phyloP scores from a whole-genome alignment of 345 rosid genomes.

The Arabidopsis arenosa region DNA sequence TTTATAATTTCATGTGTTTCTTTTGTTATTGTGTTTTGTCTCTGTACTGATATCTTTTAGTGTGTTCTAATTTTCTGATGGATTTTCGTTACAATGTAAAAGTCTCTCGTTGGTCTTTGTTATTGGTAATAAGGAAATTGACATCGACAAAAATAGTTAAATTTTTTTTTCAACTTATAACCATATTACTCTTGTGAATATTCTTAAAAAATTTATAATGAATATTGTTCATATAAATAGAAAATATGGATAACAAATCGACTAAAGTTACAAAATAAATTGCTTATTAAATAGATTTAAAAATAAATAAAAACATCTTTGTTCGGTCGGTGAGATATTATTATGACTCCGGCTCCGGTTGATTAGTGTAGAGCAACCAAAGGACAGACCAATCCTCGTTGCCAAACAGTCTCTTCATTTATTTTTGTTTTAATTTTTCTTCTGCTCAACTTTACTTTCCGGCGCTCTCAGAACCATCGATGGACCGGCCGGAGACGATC shows the following conservation, averaged over 20 bases:
- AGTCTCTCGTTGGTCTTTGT: not conserved
- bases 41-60: slow-evolving; percentile 21
- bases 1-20: slow-evolving; percentile 26
- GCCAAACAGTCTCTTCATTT: slow-evolving; percentile 23
- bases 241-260: not conserved
- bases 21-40: slow-evolving; percentile 16
- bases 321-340: not conserved
- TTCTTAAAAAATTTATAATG: no score
- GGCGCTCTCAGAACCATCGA: slow-evolving; percentile 23
- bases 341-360: no score
- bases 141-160: not conserved
- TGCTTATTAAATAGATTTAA: not conserved
- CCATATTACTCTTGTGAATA: no score
- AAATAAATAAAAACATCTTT: not conserved
- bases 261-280: no score
- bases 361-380: not conserved
- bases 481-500: slow-evolving; percentile 43
- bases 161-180: not conserved
- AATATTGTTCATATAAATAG: not conserved
- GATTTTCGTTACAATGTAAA: slow-evolving; percentile 4
- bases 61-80: slow-evolving; percentile 33
- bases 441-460: slow-evolving; percentile 7
- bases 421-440: not conserved
- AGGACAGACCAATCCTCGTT: slow-evolving; percentile 10
- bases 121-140: not conserved